phyloP scores from a whole-genome alignment of 2,329 filamentous ascomycete species.

The Arthrinium puccinioides region DNA sequence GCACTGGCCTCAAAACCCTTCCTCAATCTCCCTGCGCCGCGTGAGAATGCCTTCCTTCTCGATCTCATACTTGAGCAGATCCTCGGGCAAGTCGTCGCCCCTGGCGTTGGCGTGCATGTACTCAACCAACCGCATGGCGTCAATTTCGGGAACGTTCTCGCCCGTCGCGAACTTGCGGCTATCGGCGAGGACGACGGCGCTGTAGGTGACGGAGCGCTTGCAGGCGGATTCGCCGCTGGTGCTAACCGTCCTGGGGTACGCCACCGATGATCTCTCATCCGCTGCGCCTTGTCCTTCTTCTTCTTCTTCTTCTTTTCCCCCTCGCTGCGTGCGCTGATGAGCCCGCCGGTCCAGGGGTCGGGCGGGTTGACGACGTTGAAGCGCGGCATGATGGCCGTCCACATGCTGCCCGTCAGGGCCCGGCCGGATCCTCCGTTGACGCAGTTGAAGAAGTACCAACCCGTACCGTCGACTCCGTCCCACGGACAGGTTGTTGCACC shows the following conservation, averaged over 20 bases:
- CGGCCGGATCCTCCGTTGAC: too few relatives aligned
- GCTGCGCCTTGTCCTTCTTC: too few relatives aligned
- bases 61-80: neutral
- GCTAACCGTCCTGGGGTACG: too few relatives aligned
- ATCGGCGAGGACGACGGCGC: neutral
- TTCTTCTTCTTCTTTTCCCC: too few relatives aligned
- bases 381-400: neutral
- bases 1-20: neutral
- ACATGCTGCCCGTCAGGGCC: neutral
- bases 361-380: neutral
- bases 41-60: neutral
- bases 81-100: neutral
- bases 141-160: neutral
- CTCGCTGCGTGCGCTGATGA: neutral
- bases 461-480: too few relatives aligned
- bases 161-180: neutral
- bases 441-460: too few relatives aligned
- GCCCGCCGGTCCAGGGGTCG: neutral
- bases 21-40: neutral
- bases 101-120: neutral
- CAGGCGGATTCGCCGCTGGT: too few relatives aligned
- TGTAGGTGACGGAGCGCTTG: neutral
- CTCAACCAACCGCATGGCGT: neutral
- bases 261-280: too few relatives aligned
- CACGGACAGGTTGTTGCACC: too few relatives aligned